Percentiles rank a stretch among this genome's conserved stretches.
Conservation (phyloP, 179 eudicot species). For the Heliamphora pulchella region DNA sequence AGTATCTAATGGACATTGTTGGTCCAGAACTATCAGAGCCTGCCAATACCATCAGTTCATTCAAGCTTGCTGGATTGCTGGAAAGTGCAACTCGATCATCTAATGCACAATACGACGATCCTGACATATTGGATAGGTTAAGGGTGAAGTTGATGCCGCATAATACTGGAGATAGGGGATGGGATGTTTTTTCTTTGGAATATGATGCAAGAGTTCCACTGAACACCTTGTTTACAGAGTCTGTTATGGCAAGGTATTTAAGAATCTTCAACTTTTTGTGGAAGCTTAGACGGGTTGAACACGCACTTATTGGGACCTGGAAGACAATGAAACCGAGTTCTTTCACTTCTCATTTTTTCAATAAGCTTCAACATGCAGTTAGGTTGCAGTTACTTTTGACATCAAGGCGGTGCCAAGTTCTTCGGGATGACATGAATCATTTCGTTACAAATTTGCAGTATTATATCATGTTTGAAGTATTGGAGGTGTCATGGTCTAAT, state of each 20-base stretch:
- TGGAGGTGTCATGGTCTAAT: constrained; percentile 92
- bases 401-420: constrained; percentile 80
- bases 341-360: constrained; percentile 58
- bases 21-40: constrained; percentile 94
- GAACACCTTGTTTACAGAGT: constrained; percentile 81
- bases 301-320: constrained; percentile 82
- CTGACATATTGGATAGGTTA: constrained; percentile 73
- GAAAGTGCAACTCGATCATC: constrained; percentile 89
- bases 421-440: constrained; percentile 97
- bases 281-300: constrained; percentile 97
- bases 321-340: constrained; percentile 93
- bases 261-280: constrained; percentile 87
- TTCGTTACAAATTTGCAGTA: constrained; percentile 89
- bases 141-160: constrained; percentile 97
- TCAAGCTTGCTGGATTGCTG: constrained; percentile 79
- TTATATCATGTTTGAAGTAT: constrained; percentile 96
- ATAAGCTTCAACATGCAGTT: constrained; percentile 59
- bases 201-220: constrained; percentile 84
- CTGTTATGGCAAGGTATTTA: constrained; percentile 78
- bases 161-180: constrained; percentile 83
- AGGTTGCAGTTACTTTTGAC: constrained; percentile 64
- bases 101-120: constrained; percentile 89
- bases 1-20: constrained; percentile 92
- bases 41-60: constrained; percentile 86
- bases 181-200: constrained; percentile 96